Evolutionary conservation across 2,329 filamentous ascomycete genomes (phyloP).

Genomic region (Phaeosphaeriaceae sp.): DNA sequence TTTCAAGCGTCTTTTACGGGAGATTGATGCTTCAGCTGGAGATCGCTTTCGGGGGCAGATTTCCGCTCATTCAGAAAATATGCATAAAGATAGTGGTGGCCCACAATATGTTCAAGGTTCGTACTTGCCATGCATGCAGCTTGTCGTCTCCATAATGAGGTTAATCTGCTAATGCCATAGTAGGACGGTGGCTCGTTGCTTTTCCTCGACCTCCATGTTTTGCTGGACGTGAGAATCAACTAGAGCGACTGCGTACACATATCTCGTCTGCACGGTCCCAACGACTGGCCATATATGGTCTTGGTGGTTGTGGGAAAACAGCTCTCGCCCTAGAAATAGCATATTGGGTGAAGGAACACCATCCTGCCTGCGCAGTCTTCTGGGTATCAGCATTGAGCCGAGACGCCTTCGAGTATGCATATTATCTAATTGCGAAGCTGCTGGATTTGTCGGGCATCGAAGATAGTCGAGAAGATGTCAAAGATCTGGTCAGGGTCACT

Average conservation of each 20-base stretch:
- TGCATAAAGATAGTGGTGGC: not conserved
- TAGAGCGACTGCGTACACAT: slow-evolving; percentile 5
- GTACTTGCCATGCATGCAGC: too few species aligned
- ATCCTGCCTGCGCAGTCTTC: slow-evolving; percentile 20
- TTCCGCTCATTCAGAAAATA: not conserved
- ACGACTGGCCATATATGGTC: slow-evolving; percentile 20
- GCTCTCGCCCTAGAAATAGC: slow-evolving; percentile 42
- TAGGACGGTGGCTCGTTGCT: not conserved
- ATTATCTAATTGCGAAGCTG: slow-evolving; percentile 14
- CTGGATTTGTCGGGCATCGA: slow-evolving; percentile 18
- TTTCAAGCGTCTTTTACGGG: not conserved
- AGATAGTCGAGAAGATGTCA: slow-evolving; percentile 47
- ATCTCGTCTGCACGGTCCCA: slow-evolving; percentile 9
- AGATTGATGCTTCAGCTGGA: not conserved
- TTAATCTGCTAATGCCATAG: too few species aligned
- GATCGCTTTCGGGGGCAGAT: not conserved
- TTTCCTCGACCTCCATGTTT: slow-evolving; percentile 6
- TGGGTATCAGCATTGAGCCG: slow-evolving; percentile 24
- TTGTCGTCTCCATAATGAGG: too few species aligned
- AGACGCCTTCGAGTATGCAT: slow-evolving; percentile 32
- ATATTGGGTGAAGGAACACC: slow-evolving; percentile 44
- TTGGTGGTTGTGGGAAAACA: slow-evolving; percentile 27
- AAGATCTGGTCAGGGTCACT: slow-evolving; percentile 43
- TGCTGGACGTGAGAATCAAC: slow-evolving; percentile 17
- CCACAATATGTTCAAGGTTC: too few species aligned